Evolutionary conservation across 345 rosid genomes (phyloP).

Genomic region (Trapa incisa): DNA sequence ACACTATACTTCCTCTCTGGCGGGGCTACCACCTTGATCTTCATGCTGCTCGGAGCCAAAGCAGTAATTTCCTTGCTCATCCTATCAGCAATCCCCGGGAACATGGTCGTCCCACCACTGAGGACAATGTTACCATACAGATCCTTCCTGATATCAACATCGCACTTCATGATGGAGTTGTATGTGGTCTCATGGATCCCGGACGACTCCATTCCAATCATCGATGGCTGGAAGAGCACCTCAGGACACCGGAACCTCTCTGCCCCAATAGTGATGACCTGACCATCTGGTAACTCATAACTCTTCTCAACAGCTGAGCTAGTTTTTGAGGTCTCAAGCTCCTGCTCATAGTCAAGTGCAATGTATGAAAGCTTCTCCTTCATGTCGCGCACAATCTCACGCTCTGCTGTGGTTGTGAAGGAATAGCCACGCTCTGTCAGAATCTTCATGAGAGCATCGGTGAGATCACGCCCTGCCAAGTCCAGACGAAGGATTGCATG

Average conservation of each 20-base stretch:
- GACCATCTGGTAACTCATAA: conserved; percentile 55
- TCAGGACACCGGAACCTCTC: conserved; percentile 12
- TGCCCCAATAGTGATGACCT: conserved; percentile 17
- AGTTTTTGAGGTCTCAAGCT: conserved; percentile 37
- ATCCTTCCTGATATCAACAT: conserved; percentile 2
- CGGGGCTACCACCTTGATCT: neutral
- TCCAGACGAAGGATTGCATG: conserved; percentile 30
- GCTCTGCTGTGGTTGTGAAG: conserved; percentile 63
- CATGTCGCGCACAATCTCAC: conserved; percentile 59
- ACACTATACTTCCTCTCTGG: too few relatives aligned
- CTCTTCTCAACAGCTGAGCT: conserved; percentile 53
- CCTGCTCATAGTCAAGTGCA: conserved; percentile 12
- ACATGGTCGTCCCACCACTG: neutral
- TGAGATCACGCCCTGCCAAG: conserved; percentile 46
- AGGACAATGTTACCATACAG: neutral
- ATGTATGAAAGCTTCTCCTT: conserved; percentile 58
- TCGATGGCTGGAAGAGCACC: too few relatives aligned
- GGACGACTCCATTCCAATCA: too few relatives aligned
- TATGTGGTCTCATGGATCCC: neutral
- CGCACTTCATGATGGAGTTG: conserved; percentile 5
- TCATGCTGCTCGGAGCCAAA: neutral
- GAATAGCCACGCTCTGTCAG: conserved; percentile 26
- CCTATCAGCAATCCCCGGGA: too few relatives aligned
- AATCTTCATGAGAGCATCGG: conserved; percentile 45
- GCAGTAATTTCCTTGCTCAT: too few relatives aligned